These are phyloP conservation scores for Picea sitchensis DNA, from an alignment of 75 land plant genomes.

Conservation along the genomic window DNA sequence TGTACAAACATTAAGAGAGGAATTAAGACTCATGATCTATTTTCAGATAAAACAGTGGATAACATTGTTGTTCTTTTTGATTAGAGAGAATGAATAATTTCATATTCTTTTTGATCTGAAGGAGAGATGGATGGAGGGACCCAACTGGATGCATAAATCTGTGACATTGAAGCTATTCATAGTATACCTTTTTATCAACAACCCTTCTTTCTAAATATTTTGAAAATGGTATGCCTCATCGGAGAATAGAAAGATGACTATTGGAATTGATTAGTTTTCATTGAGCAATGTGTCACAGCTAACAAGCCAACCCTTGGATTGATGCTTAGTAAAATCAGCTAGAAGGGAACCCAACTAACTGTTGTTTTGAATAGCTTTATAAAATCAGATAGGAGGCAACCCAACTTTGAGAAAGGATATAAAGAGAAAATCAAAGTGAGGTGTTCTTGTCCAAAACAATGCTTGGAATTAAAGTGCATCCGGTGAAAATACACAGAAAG, in stretches of 20 bases:
- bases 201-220: not conserved
- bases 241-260: not conserved
- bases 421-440: not conserved
- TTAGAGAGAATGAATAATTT: too few species aligned
- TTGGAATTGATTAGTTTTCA: not conserved
- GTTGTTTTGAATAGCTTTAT: not conserved
- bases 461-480: not conserved
- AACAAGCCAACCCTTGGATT: not conserved
- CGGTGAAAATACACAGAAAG: not conserved
- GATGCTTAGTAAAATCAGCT: not conserved
- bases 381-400: not conserved
- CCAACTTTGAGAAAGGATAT: not conserved
- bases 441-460: not conserved
- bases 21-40: not conserved
- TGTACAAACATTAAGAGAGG: not conserved
- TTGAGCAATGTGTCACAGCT: not conserved
- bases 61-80: too few species aligned
- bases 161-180: too few species aligned
- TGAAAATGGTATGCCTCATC: not conserved
- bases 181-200: not conserved
- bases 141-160: not conserved
- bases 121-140: not conserved
- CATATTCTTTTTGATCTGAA: not conserved
- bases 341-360: not conserved
- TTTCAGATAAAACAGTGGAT: not conserved